Base-by-base conservation (phyloP, 257 asterid species). In the Nicotiana obtusifolia region DNA sequence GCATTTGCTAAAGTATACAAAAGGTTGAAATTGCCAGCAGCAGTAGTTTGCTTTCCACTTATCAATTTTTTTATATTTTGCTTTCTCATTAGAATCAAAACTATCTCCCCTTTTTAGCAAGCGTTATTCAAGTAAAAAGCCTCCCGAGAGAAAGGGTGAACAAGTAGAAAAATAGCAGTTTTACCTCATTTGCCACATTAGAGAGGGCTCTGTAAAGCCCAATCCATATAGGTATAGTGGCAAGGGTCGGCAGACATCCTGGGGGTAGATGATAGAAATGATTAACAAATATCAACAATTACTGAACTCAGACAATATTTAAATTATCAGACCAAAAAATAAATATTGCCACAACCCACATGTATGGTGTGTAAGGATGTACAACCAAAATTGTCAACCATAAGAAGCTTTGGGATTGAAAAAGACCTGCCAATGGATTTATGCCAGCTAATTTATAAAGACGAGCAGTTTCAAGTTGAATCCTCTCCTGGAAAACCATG, bases 201-300 rank as follows among this genome's bases (percentile, higher is more conserved):
- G 98, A 94, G 85, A 96, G 98, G 73, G 99, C 99, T 87, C 99
- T 90, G 82, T 96, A 96, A 69, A 96, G 98, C 57, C 99, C 99
- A 77, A 96, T 96, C 99, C 99, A 96, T 87, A 96, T 92, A 1
- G 99, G 99, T 76, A 96, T 96, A 33, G 99, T 96, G 83, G 97
- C 98, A 71, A 96, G 99, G 37, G 99, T 96, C 59, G 99, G 99
- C 47, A 96, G 94, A 85, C 99, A 96, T 82, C 99, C 99, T 96
- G 88, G 56, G 77, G 33, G 44, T 49, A 49, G 79, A 73, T 6
- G 37, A 73, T 73, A 73, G 41, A 73, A 24, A 49, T 22, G 61
- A 73, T 49, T 73, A 0, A 24, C 26, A 47, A 17, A 71, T 26
- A 60, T 8, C 65, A 24, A 47, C 37, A 47, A 49, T 15, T 73